phyloP scores from a whole-genome alignment of 2,329 filamentous ascomycete genomes.

The Zymoseptoria pseudotritici region DNA sequence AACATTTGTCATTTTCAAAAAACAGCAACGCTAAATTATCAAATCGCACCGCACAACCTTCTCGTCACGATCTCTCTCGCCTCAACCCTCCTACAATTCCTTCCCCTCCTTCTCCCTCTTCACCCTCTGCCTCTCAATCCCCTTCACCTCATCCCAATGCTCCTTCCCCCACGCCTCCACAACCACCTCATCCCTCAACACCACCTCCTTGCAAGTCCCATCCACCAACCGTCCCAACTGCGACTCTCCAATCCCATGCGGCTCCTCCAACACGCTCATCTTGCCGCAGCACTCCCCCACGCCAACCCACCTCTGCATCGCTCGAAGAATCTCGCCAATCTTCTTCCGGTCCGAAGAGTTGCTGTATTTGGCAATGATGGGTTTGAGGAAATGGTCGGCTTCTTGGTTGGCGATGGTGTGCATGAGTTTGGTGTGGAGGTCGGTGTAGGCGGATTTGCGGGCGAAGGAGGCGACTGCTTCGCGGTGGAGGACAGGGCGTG shows the following conservation, averaged over 20 bases:
- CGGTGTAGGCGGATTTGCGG: constrained; percentile 16
- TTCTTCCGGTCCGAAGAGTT: neutral
- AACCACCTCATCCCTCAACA: constrained; percentile 7
- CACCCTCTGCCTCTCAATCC: constrained; percentile 13
- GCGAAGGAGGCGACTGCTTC: constrained; percentile 43
- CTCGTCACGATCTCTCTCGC: neutral
- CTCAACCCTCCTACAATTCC: neutral
- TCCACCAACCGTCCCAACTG: constrained; percentile 16
- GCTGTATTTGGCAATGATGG: constrained; percentile 12
- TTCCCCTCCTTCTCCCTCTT: neutral
- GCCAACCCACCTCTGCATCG: constrained; percentile 21
- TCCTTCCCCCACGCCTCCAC: constrained; percentile 17
- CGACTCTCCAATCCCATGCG: constrained; percentile 18
- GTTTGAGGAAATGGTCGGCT: constrained; percentile 18
- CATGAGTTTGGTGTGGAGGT: constrained; percentile 12
- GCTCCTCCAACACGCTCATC: constrained; percentile 7
- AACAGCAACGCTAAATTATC: neutral
- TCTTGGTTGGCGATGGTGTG: constrained; percentile 15
- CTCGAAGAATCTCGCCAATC: constrained; percentile 23
- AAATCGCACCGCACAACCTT: neutral
- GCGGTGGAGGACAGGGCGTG: constrained; percentile 42
- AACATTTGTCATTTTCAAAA: neutral
- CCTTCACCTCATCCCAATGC: constrained; percentile 23
- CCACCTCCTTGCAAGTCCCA: neutral
- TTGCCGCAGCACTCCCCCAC: constrained; percentile 4